Evolutionary conservation across 225 moss, liverwort and hornwort genomes (phyloP), one percentile per base, ranked within the genome.

Genomic region (Ulota crispa): DNA sequence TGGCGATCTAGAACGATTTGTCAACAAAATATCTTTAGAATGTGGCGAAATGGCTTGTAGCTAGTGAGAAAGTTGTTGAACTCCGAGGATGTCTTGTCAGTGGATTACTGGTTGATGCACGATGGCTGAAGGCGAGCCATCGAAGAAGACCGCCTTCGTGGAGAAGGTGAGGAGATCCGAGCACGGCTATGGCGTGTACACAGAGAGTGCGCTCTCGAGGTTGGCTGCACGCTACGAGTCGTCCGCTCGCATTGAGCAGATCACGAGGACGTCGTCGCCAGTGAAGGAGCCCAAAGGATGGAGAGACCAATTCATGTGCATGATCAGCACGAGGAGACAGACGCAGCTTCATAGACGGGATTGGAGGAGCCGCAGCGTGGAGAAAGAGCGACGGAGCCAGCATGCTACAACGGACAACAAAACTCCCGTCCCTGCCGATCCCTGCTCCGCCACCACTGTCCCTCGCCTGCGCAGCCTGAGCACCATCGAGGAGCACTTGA

Each of bases 251-350:
- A 83, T 88, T 36, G 70, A 82, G 32, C 85, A 88, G 30, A 88
- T 88, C 43, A 85, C 68, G 36, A 76, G 80, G 56, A 70, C 79
- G 9, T 57, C 85, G 23, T 73, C 77, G 8, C 56, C 15, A 42
- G 54, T 31, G 21, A 85, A 88, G 77, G 82, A 85, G 82, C 85
- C 76, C 20, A 68, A 85, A 61, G 82, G 83, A 3, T 71, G 80
- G 85, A 80, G 85, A 61, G 67, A 71, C 55, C 65, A 61, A 34
- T 77, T 83, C 28, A 80, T 80, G 47, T 76, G 65, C 65, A 70
- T 84, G 60, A 81, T 84, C 18, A 84, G 70, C 56, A 68, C 78
- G 27, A 77, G 69, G 53, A 73, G 78, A 67, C 73, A 84, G 63
- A 55, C 47, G 27, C 61, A 78, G 78, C 67, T 81, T 30, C 84